phyloP scores from a whole-genome alignment of 106 monocot species.

The Dioscorea alata region DNA sequence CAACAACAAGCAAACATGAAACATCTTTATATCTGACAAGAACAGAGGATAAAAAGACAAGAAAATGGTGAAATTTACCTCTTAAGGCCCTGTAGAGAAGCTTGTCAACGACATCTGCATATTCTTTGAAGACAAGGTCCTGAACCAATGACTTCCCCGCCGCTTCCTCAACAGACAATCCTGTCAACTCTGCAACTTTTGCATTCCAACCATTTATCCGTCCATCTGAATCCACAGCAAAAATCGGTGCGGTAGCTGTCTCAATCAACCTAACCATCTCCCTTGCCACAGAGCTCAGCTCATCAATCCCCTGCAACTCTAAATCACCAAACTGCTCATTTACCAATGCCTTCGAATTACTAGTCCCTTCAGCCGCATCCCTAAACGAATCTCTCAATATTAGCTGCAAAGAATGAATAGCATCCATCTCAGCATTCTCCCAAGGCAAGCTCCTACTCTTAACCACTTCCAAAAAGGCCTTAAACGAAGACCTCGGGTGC shows the following conservation, averaged over 20 bases:
- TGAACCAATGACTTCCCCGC: constrained; percentile 85
- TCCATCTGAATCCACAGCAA: constrained; percentile 78
- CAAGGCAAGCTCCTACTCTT: constrained; percentile 86
- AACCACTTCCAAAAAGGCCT: constrained; percentile 92
- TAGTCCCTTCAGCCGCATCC: constrained; percentile 32
- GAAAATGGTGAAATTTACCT: constrained; percentile 25
- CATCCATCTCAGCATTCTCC: constrained; percentile 99
- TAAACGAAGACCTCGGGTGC: constrained; percentile 90
- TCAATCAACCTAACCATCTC: constrained; percentile 98
- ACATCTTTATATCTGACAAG: not conserved
- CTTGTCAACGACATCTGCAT: constrained; percentile 47
- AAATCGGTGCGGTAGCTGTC: constrained; percentile 87
- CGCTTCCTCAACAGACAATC: constrained; percentile 71
- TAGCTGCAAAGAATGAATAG: constrained; percentile 89
- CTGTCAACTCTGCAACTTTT: constrained; percentile 76
- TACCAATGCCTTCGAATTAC: constrained; percentile 48
- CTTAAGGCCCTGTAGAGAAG: constrained; percentile 59
- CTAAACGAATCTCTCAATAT: constrained; percentile 84
- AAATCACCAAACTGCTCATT: constrained; percentile 41
- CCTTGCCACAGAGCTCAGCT: constrained; percentile 83
- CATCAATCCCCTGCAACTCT: constrained; percentile 81
- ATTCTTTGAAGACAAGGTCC: constrained; percentile 84
- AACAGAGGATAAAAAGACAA: not conserved
- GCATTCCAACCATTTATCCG: constrained; percentile 93
- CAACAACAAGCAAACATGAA: too few species aligned